A percentile compares a stretch with the other conserved stretches of the same genome.
phyloP scores from a whole-genome alignment of 2,329 filamentous ascomycete species.

The Sporothrix protearum region DNA sequence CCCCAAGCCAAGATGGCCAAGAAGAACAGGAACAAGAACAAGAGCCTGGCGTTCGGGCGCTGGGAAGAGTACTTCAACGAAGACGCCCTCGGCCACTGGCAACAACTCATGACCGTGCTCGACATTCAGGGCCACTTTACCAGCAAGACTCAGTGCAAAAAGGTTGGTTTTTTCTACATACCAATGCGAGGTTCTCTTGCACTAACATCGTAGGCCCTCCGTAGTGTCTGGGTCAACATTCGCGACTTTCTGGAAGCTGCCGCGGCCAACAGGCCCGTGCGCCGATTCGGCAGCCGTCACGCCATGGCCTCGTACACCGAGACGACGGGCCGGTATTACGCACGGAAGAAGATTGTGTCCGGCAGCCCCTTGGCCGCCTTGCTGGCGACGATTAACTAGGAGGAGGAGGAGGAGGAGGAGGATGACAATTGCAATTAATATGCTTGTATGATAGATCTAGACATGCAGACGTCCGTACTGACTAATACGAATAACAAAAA shows the following conservation, averaged over 20 bases:
- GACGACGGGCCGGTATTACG: slow-evolving; percentile 41
- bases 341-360: slow-evolving; percentile 43
- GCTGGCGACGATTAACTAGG: slow-evolving; percentile 35
- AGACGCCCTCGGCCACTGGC: slow-evolving; percentile 42
- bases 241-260: slow-evolving; percentile 44
- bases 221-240: slow-evolving; percentile 48
- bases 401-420: not conserved
- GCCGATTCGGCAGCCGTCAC: slow-evolving; percentile 35
- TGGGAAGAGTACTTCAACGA: slow-evolving; percentile 37
- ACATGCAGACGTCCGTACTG: not conserved
- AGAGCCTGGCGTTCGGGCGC: not conserved
- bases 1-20: not conserved
- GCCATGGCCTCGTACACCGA: slow-evolving; percentile 40
- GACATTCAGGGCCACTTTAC: slow-evolving; percentile 38
- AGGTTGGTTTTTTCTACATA: slow-evolving; percentile 35
- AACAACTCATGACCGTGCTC: slow-evolving; percentile 44
- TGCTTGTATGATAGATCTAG: not conserved
- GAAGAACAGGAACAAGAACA: not conserved
- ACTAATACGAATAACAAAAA: not conserved
- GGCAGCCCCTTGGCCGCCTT: slow-evolving; percentile 41
- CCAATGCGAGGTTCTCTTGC: not conserved
- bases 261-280: slow-evolving; percentile 29
- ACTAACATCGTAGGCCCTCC: slow-evolving; percentile 38
- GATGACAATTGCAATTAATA: not conserved
- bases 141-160: slow-evolving; percentile 46